A percentile compares a stretch with the other conserved stretches of the same genome.
Conservation (phyloP, 495 filamentous ascomycete genomes). For the Neurospora hispaniola region DNA sequence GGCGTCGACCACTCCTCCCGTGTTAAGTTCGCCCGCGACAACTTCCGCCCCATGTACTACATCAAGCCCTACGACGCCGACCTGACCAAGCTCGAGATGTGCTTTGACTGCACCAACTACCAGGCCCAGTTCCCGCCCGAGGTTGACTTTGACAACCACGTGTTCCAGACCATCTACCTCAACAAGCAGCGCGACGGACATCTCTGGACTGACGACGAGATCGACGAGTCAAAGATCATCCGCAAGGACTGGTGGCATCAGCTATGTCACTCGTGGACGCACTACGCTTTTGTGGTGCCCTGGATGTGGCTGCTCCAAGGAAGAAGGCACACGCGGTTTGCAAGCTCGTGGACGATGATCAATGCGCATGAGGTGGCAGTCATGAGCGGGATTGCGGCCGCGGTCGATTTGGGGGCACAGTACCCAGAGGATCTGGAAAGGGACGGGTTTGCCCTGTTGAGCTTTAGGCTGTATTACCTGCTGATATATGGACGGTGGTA, state of each 20-base stretch:
- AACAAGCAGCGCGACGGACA: conserved; percentile 50
- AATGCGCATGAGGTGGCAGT: conserved; percentile 79
- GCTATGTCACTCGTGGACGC: conserved; percentile 70
- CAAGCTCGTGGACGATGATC: conserved; percentile 70
- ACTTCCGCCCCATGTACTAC: conserved; percentile 72
- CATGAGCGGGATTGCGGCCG: conserved; percentile 69
- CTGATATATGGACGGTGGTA: conserved; percentile 32
- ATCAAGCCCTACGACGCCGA: conserved; percentile 58
- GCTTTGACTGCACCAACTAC: conserved; percentile 78
- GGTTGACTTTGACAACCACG: conserved; percentile 42
- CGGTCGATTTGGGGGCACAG: conserved; percentile 64
- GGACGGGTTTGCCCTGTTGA: conserved; percentile 26
- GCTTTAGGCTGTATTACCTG: conserved; percentile 32
- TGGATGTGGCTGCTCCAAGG: conserved; percentile 78
- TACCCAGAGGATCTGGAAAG: conserved; percentile 47
- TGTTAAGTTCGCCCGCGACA: conserved; percentile 14
- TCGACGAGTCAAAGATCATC: conserved; percentile 59
- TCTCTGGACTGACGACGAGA: conserved; percentile 64
- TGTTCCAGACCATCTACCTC: conserved; percentile 79
- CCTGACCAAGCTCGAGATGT: conserved; percentile 69
- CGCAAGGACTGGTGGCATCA: conserved; percentile 77
- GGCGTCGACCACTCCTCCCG: conserved; percentile 23
- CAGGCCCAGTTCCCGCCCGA: conserved; percentile 65
- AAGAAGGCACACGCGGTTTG: conserved; percentile 54
- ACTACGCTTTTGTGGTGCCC: conserved; percentile 66